Base-by-base conservation (phyloP, 2,329 filamentous ascomycete species). In the Fusarium caatingaense region DNA sequence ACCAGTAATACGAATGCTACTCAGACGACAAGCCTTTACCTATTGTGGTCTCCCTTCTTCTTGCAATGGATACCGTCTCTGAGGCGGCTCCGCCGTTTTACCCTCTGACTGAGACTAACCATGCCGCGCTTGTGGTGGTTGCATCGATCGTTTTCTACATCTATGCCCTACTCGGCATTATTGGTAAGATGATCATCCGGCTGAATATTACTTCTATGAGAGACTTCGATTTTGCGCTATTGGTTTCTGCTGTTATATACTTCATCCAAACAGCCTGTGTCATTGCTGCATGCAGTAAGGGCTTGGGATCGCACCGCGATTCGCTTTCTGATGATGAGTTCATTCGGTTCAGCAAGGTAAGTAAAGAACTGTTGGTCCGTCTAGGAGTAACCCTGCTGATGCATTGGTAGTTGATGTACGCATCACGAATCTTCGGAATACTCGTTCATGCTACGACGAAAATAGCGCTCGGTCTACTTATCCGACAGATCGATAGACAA, bases 151-250 rank as follows among this genome's bases (percentile, higher is more conserved):
- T 72, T 20, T 74, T 74, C 45, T 56, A 72, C 8, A 60, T 72
- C 18, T 74, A 74, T 25, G 68, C 72, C 9, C 20, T 74, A 11
- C 46, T 74, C 2, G 72, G 68, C 4, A 70, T 72, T 2, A 9
- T 72, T 7, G 65, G 63, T 2, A 74, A 74, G 47, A 18, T 74
- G 12, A 59, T 74, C 16, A 74, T 74, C 21, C 72, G 72, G 9
- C 41, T 74, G 25, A 74, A 74, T 21, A 69, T 74, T 7, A 71
- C 70, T 15, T 74, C 72, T 3, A 57, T 74, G 51, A 61, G 68
- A 34, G 72, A 73, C 9, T 74, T 66, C 25, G 72, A 74, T 41
- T 20, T 65, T 4, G 53, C 59, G 1, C 7, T 74, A 6, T 12
- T 74, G 3, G 48, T 32, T 9, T 51, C 62, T 0, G 48, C 62